phyloP scores from a whole-genome alignment of 345 rosid genomes.

The Eucalyptus rudis region DNA sequence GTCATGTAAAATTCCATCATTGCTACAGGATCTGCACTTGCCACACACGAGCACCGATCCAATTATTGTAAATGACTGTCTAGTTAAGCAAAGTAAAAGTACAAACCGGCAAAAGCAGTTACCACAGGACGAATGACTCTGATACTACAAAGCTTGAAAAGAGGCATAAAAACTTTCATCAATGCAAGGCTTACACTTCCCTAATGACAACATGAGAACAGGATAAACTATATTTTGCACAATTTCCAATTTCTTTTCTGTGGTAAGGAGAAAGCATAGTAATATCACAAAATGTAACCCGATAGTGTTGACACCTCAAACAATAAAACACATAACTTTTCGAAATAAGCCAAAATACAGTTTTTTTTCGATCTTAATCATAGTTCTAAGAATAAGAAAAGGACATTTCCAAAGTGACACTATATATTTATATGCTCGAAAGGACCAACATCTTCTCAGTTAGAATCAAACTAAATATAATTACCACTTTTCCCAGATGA shows the following conservation, averaged over 20 bases:
- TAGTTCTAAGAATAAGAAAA: background rate
- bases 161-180: background rate
- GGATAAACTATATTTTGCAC: background rate
- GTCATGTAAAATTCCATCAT: constrained; percentile 98
- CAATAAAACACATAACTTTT: background rate
- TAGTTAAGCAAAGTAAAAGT: background rate
- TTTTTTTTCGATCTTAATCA: background rate
- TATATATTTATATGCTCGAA: background rate
- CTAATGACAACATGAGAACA: background rate
- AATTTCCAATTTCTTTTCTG: background rate
- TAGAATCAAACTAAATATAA: background rate
- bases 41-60: background rate
- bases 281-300: background rate
- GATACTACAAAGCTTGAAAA: background rate
- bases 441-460: background rate
- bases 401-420: background rate
- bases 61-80: background rate
- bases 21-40: constrained; percentile 64
- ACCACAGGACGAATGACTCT: background rate
- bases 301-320: background rate
- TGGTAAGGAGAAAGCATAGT: background rate
- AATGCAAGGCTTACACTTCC: background rate
- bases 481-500: background rate
- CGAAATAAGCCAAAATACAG: background rate
- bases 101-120: background rate